Evolutionary conservation across 345 rosid species (phyloP).

Genomic region (Diplotaxis tenuifolia): DNA sequence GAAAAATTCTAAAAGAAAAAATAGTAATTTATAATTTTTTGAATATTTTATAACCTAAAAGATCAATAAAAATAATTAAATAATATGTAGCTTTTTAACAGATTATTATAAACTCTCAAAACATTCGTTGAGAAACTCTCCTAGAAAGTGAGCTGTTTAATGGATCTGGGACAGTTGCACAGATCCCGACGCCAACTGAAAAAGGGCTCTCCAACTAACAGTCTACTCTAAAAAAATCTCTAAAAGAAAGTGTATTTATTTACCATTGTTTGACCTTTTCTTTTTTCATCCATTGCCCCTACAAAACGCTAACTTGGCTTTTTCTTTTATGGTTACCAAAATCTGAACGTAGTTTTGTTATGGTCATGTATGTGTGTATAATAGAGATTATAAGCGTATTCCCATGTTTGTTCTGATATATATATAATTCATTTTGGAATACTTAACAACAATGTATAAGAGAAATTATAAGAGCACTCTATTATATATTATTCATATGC

Average conservation of each 20-base stretch:
- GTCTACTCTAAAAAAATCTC: not conserved
- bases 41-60: no score
- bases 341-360: not conserved
- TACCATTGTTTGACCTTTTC: slow-evolving; percentile 23
- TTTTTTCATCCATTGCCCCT: not conserved
- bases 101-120: not conserved
- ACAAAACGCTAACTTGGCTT: slow-evolving; percentile 14
- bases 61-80: no score
- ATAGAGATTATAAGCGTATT: not conserved
- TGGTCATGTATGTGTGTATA: not conserved
- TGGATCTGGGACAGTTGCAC: slow-evolving; percentile 22
- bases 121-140: not conserved
- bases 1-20: no score
- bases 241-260: not conserved
- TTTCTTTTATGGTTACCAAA: slow-evolving; percentile 11
- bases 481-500: no score
- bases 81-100: no score
- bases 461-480: no score
- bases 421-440: not conserved
- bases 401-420: no score
- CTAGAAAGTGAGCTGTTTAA: not conserved
- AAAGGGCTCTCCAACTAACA: slow-evolving; percentile 24
- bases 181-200: slow-evolving; percentile 33
- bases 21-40: no score
- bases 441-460: no score